phyloP scores from a whole-genome alignment of 768 basidiomycete species.

The Austroboletus festivus region DNA sequence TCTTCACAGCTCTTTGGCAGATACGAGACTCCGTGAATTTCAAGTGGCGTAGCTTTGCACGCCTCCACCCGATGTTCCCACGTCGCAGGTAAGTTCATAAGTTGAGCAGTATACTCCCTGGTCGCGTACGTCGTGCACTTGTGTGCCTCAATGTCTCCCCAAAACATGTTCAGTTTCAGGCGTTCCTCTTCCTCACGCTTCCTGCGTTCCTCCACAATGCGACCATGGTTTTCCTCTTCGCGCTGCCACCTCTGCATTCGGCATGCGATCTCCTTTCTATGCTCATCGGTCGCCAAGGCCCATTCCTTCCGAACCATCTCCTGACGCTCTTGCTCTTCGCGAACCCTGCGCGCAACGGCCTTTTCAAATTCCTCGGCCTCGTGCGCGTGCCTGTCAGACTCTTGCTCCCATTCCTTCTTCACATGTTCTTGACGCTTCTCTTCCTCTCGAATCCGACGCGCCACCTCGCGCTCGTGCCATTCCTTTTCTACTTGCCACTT shows the following conservation, averaged over 20 bases:
- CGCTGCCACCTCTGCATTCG: conserved; percentile 11
- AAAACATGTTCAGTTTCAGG: conserved; percentile 25
- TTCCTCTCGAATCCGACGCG: conserved; percentile 2
- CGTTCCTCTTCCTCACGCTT: conserved; percentile 26
- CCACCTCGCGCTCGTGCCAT: conserved; percentile 11
- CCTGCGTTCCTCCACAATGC: conserved; percentile 11
- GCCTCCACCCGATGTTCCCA: conserved; percentile 25
- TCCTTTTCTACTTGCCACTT: conserved; percentile 13
- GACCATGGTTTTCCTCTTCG: conserved; percentile 19
- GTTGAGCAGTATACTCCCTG: conserved; percentile 27
- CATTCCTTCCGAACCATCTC: conserved; percentile 2
- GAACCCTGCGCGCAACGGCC: not conserved
- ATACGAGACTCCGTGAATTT: conserved; percentile 21
- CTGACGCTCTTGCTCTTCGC: conserved; percentile 9
- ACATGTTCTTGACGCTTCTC: conserved; percentile 7
- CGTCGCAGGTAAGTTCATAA: conserved; percentile 25
- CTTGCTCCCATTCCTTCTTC: conserved; percentile 4
- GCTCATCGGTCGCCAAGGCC: conserved; percentile 2
- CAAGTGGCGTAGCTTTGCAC: conserved; percentile 23
- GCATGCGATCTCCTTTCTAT: not conserved
- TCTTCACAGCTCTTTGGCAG: conserved; percentile 22
- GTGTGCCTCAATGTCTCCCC: conserved; percentile 14
- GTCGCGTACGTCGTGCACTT: conserved; percentile 26
- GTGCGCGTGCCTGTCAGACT: conserved; percentile 1
- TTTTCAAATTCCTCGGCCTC: conserved; percentile 1